Conservation (phyloP, 2,329 filamentous ascomycete species). For the Chrysoporthe austroafricana region DNA sequence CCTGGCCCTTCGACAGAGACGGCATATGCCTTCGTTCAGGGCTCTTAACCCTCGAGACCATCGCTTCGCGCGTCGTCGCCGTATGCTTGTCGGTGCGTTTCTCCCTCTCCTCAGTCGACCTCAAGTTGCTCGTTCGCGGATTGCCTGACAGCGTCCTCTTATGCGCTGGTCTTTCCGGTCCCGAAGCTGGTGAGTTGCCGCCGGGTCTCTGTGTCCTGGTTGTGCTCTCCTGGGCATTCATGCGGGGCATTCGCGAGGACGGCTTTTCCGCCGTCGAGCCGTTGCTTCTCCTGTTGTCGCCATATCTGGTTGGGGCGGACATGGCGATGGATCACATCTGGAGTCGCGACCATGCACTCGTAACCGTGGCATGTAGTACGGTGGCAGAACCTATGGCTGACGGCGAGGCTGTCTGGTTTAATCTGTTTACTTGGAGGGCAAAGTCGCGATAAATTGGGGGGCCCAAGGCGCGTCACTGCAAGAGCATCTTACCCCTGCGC, state of each 20-base stretch:
- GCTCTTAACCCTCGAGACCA: slow-evolving; percentile 63
- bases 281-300: slow-evolving; percentile 34
- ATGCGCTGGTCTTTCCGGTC: slow-evolving; percentile 42
- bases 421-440: slow-evolving; percentile 17
- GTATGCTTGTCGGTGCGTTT: slow-evolving; percentile 60
- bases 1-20: slow-evolving; percentile 41
- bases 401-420: background rate
- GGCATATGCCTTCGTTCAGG: slow-evolving; percentile 51
- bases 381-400: background rate
- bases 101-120: slow-evolving; percentile 56
- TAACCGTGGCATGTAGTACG: slow-evolving; percentile 18
- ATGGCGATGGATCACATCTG: slow-evolving; percentile 36
- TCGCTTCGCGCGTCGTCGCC: slow-evolving; percentile 65
- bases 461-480: slow-evolving; percentile 24
- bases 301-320: slow-evolving; percentile 35
- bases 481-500: slow-evolving; percentile 5
- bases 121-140: slow-evolving; percentile 53
- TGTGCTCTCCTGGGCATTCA: slow-evolving; percentile 39
- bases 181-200: slow-evolving; percentile 20
- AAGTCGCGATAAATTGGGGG: slow-evolving; percentile 21
- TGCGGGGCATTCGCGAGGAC: slow-evolving; percentile 30
- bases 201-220: slow-evolving; percentile 42
- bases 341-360: slow-evolving; percentile 19
- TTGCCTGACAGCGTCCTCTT: slow-evolving; percentile 63
- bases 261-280: slow-evolving; percentile 29